Evolutionary conservation across 352 stramenopile genomes (phyloP).

Genomic region (Pythium coloratum): DNA sequence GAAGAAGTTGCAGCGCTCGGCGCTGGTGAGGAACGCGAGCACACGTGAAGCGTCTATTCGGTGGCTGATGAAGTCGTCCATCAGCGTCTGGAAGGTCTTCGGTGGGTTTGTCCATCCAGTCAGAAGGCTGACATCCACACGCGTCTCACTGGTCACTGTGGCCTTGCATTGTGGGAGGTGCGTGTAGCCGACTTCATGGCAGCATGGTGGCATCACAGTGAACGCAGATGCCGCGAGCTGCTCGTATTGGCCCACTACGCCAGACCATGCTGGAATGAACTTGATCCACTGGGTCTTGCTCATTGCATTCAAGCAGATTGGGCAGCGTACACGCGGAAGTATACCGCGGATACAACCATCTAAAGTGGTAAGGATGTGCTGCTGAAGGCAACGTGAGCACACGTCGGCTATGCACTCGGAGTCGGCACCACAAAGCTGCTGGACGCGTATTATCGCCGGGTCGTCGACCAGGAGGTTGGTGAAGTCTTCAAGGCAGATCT

Average conservation of each 20-base stretch:
- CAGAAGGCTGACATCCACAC: not conserved
- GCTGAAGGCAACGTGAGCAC: not conserved
- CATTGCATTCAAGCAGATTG: constrained; percentile 33
- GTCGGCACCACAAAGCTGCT: not conserved
- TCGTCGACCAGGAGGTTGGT: constrained; percentile 8
- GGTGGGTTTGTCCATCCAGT: not conserved
- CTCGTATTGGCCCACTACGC: not conserved
- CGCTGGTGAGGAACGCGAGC: not conserved
- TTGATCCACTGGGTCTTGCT: constrained; percentile 17
- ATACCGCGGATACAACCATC: constrained; percentile 29
- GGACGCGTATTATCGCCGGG: not conserved
- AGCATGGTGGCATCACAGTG: not conserved
- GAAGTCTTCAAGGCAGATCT: constrained; percentile 31
- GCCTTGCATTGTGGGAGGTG: not conserved
- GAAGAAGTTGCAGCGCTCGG: not conserved
- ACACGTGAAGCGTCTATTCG: not conserved
- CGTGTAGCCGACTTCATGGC: not conserved
- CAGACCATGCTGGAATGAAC: not conserved
- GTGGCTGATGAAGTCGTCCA: not conserved
- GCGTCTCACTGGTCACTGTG: not conserved
- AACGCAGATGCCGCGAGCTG: not conserved
- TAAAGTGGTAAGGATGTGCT: not conserved
- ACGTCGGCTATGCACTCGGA: not conserved
- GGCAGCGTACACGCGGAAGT: constrained; percentile 37
- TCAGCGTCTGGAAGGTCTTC: not conserved